These are phyloP conservation scores for Strombidium stylifer DNA, from an alignment of 73 alveolate species.

Conservation along the genomic window DNA sequence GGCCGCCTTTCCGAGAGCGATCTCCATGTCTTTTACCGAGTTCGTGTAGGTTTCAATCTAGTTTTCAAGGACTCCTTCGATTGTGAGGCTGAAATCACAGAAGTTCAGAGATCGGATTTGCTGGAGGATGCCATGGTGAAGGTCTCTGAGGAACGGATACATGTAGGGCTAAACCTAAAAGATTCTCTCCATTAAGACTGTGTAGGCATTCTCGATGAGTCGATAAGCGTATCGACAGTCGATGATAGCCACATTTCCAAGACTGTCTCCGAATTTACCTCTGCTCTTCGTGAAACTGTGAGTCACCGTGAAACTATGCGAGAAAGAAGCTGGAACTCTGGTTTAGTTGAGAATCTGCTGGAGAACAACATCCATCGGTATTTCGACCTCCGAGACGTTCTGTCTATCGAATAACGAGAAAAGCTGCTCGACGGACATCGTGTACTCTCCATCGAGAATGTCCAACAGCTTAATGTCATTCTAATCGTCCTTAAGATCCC, in stretches of 20 bases:
- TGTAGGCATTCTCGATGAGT: not conserved
- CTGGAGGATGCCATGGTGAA: not conserved
- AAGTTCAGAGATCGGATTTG: not conserved
- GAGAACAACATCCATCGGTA: conserved; percentile 11
- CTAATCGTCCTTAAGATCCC: not conserved
- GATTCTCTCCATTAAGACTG: not conserved
- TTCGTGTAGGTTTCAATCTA: conserved; percentile 47
- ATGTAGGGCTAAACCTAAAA: not conserved
- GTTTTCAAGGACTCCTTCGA: conserved; percentile 52
- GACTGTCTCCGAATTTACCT: conserved; percentile 50
- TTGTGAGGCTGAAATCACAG: conserved; percentile 43
- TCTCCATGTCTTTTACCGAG: conserved; percentile 21
- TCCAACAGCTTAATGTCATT: no score
- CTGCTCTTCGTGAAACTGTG: conserved; percentile 46
- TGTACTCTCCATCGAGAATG: not conserved
- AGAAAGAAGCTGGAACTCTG: conserved; percentile 1
- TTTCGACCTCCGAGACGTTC: not conserved
- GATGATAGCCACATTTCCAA: conserved; percentile 55
- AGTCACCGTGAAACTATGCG: conserved; percentile 16
- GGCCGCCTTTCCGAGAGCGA: conserved; percentile 10
- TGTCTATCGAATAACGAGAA: not conserved
- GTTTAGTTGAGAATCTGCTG: not conserved
- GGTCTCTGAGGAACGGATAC: not conserved
- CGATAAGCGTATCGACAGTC: conserved; percentile 31
- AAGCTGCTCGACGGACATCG: not conserved